Evolutionary conservation across 148 eudicot species (phyloP), one percentile per base, ranked within the genome.

Genomic region (Rheum nobile): DNA sequence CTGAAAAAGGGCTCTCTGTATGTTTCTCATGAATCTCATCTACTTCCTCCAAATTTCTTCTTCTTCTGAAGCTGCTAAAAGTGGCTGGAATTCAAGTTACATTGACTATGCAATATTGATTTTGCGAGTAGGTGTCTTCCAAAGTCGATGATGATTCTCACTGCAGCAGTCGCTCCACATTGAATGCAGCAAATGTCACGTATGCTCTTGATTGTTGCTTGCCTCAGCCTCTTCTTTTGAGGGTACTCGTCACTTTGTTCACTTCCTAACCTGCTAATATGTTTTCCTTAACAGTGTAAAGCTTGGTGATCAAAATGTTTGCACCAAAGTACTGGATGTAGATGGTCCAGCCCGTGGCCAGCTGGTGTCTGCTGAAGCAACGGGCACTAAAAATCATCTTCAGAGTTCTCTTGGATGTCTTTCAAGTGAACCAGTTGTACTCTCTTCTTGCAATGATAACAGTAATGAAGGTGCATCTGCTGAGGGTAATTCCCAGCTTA

Each of bases 401-500:
- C 38, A 65, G 70, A 8, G 7, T 31, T 34, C 46, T 75, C 63
- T 68, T 73, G 74, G 74, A 73, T 75, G 75, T 72, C 74, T 72
- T 26, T 79, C 85, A 47, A 74, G 42, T 74, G 74, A 77, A 67
- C 84, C 48, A 70, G 67, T 44, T 68, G 55, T 24, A 42, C 59
- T 57, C 42, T 73, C 83, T 72, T 70, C 74, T 63, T 61, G 71
- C 78, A 77, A 71, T 44, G 76, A 63, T 71, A 44, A 71, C 39
- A 67, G 71, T 72, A 74, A 74, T 38, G 76, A 50, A 39, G 75
- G 63, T 52, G 77, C 75, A 70, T 82, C 82, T 43, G 67, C 75
- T 48, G 82, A 77, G 39, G 71, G 44, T 41, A 74, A 77, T 69
- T 82, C 85, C 68, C 83, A 84, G 74, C 80, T 84, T 37, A 78